Conservation (phyloP, 2,329 filamentous ascomycete genomes). For the Niveomyces coronatus region DNA sequence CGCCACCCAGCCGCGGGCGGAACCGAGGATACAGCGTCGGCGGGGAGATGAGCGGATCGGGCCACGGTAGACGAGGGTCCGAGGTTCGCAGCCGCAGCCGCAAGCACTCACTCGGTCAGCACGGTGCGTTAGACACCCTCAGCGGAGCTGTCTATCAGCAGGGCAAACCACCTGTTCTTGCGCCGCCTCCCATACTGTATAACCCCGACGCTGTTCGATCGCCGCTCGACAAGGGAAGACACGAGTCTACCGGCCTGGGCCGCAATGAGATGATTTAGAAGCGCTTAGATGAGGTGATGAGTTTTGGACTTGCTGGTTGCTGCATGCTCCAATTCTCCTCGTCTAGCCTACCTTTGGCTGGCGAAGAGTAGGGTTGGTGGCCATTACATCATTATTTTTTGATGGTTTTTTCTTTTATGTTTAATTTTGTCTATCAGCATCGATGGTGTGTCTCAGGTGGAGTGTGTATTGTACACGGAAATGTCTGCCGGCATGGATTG, state of each 20-base stretch:
- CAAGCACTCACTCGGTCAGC: constrained; percentile 24
- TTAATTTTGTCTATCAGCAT: constrained; percentile 8
- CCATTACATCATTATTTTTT: neutral
- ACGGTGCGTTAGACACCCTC: neutral
- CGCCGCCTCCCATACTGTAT: constrained; percentile 26
- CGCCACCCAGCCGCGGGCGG: constrained; percentile 34
- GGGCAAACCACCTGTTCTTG: constrained; percentile 4
- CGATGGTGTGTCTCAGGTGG: too few relatives aligned
- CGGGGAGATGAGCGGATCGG: constrained; percentile 40
- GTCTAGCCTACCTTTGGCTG: too few relatives aligned
- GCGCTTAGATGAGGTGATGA: constrained; percentile 1
- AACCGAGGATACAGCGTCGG: constrained; percentile 46
- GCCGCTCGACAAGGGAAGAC: constrained; percentile 25
- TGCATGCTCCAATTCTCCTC: constrained; percentile 1
- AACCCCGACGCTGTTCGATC: constrained; percentile 26
- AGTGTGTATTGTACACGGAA: too few relatives aligned
- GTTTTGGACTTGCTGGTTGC: neutral
- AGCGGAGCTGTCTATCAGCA: constrained; percentile 6
- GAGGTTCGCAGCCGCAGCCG: constrained; percentile 49
- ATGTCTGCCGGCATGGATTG: too few relatives aligned
- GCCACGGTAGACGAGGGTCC: constrained; percentile 45
- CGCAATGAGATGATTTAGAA: constrained; percentile 45
- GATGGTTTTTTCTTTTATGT: constrained; percentile 11
- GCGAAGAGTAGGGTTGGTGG: too few relatives aligned
- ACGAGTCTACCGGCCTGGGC: constrained; percentile 40